phyloP scores from a whole-genome alignment of 495 filamentous ascomycete genomes.

The Aspergillus nidulans region DNA sequence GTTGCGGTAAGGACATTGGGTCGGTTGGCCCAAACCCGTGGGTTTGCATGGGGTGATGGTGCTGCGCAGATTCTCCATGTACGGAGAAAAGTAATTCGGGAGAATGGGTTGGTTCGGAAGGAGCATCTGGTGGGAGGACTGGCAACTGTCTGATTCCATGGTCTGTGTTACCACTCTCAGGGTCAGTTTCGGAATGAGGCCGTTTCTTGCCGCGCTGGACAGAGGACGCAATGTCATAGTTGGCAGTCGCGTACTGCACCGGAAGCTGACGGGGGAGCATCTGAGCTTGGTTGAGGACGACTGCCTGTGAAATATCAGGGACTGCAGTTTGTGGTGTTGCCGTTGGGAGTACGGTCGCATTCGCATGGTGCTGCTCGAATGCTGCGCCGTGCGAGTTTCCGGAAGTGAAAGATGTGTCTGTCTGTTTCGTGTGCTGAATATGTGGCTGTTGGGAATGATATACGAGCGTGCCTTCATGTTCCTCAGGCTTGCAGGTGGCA shows the following conservation, averaged over 20 bases:
- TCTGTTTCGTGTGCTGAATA: constrained; percentile 27
- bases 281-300: constrained; percentile 28
- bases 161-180: constrained; percentile 23
- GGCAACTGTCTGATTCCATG: constrained; percentile 27
- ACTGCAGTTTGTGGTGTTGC: constrained; percentile 23
- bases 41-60: constrained; percentile 24
- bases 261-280: constrained; percentile 31
- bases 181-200: constrained; percentile 24
- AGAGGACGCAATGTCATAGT: constrained; percentile 27
- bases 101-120: constrained; percentile 23
- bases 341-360: constrained; percentile 27
- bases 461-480: constrained; percentile 30
- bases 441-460: constrained; percentile 30
- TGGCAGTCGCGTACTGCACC: constrained; percentile 27
- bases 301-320: constrained; percentile 26
- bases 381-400: constrained; percentile 26
- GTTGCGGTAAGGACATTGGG: constrained; percentile 33
- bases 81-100: constrained; percentile 31
- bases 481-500: constrained; percentile 30
- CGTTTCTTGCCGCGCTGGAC: constrained; percentile 30
- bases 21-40: constrained; percentile 28
- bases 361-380: constrained; percentile 32
- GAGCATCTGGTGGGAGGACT: constrained; percentile 26
- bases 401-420: constrained; percentile 27
- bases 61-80: constrained; percentile 25